phyloP scores from a whole-genome alignment of 495 filamentous ascomycete genomes.

The Aspergillus sclerotiicarbonarius region DNA sequence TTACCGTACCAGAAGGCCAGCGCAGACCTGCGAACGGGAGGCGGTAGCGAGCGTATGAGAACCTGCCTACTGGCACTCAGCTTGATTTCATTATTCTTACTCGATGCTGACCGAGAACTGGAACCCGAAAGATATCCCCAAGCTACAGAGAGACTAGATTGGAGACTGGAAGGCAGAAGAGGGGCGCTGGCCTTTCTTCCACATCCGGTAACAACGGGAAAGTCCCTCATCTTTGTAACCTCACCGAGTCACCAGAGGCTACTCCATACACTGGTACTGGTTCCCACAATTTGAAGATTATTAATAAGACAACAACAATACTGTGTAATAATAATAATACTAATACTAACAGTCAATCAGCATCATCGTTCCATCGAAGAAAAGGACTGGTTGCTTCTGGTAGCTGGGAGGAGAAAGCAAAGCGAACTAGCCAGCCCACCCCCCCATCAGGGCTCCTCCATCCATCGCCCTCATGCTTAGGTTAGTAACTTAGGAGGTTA shows the following conservation, averaged over 20 bases:
- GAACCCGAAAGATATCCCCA: too few species aligned
- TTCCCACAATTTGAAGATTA: slow-evolving; percentile 5
- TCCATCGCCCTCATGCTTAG: not conserved
- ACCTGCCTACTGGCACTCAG: not conserved
- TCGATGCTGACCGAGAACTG: too few species aligned
- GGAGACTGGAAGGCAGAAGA: not conserved
- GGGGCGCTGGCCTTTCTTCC: slow-evolving; percentile 10
- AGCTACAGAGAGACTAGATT: too few species aligned
- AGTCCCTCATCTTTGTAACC: slow-evolving; percentile 11
- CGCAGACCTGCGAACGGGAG: slow-evolving; percentile 11
- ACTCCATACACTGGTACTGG: too few species aligned
- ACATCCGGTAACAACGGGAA: slow-evolving; percentile 11
- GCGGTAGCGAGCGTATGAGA: slow-evolving; percentile 6
- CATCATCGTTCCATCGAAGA: slow-evolving; percentile 2
- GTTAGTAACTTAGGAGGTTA: not conserved
- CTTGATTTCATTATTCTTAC: too few species aligned
- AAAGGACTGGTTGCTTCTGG: slow-evolving; percentile 9
- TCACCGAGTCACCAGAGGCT: not conserved
- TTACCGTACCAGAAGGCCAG: slow-evolving; percentile 4
- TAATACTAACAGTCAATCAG: slow-evolving; percentile 1
- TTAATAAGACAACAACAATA: slow-evolving; percentile 2
- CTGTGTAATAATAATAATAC: too few species aligned
- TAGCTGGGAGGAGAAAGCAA: not conserved
- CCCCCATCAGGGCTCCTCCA: not conserved
- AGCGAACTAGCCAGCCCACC: not conserved